These are phyloP conservation scores for Lasiodiplodia sp. DNA, from an alignment of 2,329 filamentous ascomycete species.

Conservation along the genomic window DNA sequence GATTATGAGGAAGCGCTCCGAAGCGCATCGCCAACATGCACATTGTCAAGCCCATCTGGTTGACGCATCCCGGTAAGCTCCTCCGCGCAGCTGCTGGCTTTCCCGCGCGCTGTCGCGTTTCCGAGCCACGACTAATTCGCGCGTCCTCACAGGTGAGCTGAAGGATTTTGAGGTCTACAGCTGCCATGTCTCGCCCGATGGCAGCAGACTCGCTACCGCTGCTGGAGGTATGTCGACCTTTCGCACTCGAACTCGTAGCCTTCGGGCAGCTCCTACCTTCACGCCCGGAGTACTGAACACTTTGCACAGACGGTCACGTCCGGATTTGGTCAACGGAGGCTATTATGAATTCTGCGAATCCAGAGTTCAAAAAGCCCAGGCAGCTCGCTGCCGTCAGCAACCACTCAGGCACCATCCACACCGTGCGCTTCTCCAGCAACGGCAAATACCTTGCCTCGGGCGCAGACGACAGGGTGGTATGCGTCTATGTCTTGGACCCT, in stretches of 20 bases:
- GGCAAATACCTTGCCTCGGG: slow-evolving; percentile 95
- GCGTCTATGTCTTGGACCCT: slow-evolving; percentile 90
- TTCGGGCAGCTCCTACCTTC: slow-evolving; percentile 16
- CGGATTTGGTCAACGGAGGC: slow-evolving; percentile 97
- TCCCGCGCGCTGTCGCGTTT: slow-evolving; percentile 33
- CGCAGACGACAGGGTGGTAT: slow-evolving; percentile 98
- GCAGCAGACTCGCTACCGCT: slow-evolving; percentile 87
- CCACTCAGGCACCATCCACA: slow-evolving; percentile 96
- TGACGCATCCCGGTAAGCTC: slow-evolving; percentile 83
- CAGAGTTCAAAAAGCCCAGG: slow-evolving; percentile 77
- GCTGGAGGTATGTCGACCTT: slow-evolving; percentile 74
- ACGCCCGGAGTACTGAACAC: slow-evolving; percentile 38
- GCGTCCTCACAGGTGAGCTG: slow-evolving; percentile 75
- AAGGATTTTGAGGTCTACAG: slow-evolving; percentile 99
- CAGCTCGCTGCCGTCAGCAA: slow-evolving; percentile 99
- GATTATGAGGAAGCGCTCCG: slow-evolving; percentile 30
- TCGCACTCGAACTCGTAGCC: background rate
- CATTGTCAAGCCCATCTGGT: slow-evolving; percentile 92
- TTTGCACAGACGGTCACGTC: slow-evolving; percentile 81
- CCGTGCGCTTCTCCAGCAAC: slow-evolving; percentile 94
- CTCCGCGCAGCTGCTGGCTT: slow-evolving; percentile 25
- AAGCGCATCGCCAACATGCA: slow-evolving; percentile 50
- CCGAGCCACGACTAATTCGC: slow-evolving; percentile 28
- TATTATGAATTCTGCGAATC: slow-evolving; percentile 80
- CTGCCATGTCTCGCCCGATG: slow-evolving; percentile 96